These are phyloP conservation scores for Botrytis pseudocinerea DNA, from an alignment of 2,329 filamentous ascomycete species.

Conservation along the genomic window DNA sequence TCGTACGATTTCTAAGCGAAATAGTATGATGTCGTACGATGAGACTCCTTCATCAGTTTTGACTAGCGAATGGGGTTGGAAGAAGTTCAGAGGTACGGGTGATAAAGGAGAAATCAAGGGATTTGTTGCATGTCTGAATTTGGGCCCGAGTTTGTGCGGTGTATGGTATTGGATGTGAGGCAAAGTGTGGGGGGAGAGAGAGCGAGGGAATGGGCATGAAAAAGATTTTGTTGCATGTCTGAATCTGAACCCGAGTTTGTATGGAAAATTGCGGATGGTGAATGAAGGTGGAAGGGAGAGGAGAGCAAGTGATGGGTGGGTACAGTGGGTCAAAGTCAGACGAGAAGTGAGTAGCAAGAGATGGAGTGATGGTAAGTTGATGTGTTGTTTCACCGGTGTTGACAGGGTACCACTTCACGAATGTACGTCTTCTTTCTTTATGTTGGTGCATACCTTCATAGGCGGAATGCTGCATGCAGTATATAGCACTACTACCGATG, in stretches of 20 bases:
- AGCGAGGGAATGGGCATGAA: not conserved
- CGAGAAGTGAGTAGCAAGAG: not conserved
- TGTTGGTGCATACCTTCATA: not conserved
- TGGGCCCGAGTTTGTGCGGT: conserved; percentile 4
- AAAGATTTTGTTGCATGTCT: not conserved
- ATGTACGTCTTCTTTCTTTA: not conserved
- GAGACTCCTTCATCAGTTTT: not conserved
- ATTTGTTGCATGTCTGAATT: conserved; percentile 11
- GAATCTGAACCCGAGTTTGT: not conserved
- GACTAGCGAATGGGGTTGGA: not conserved
- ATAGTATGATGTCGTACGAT: conserved; percentile 3
- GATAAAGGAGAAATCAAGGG: not conserved
- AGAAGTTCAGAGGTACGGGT: not conserved
- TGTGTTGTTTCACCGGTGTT: not conserved
- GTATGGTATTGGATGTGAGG: not conserved
- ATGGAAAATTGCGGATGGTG: not conserved
- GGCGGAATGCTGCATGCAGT: not conserved
- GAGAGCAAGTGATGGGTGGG: not conserved
- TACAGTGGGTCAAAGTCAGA: not conserved
- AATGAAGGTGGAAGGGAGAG: not conserved
- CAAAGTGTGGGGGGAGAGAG: not conserved
- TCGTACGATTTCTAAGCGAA: conserved; percentile 12
- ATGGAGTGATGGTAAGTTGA: not conserved
- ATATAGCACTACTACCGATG: not conserved
- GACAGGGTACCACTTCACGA: not conserved